Conservation (phyloP, 768 basidiomycete species). For the Boletus insuetus region DNA sequence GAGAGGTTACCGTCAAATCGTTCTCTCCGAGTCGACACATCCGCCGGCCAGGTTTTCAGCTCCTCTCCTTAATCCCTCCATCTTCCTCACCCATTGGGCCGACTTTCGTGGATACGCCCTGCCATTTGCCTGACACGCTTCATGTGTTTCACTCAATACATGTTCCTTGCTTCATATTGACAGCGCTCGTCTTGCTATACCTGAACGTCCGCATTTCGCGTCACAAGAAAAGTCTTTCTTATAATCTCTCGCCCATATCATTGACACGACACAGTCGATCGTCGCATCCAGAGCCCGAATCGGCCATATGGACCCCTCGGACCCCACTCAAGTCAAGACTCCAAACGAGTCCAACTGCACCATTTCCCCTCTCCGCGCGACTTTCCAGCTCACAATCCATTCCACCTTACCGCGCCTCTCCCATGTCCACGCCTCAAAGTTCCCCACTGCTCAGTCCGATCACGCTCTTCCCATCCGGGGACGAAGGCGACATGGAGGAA, state of each 20-base stretch:
- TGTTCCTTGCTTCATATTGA: constrained; percentile 57
- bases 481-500: constrained; percentile 45
- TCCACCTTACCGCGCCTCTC: constrained; percentile 41
- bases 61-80: constrained; percentile 62
- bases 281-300: constrained; percentile 33
- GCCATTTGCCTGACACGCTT: constrained; percentile 73
- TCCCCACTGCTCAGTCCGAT: constrained; percentile 40
- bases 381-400: constrained; percentile 34
- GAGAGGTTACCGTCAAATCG: constrained; percentile 86
- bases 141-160: constrained; percentile 62
- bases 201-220: constrained; percentile 37
- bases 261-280: constrained; percentile 25
- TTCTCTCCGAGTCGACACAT: constrained; percentile 79
- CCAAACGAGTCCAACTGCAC: constrained; percentile 39
- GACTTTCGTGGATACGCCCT: constrained; percentile 64
- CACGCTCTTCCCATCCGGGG: constrained; percentile 38
- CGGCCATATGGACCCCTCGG: constrained; percentile 40
- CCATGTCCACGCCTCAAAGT: constrained; percentile 35
- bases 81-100: constrained; percentile 26
- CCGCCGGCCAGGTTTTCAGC: constrained; percentile 76
- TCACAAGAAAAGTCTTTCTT: constrained; percentile 15
- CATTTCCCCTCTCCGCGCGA: constrained; percentile 41
- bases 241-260: constrained; percentile 32
- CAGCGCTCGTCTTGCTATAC: constrained; percentile 45
- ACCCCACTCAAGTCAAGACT: constrained; percentile 39